These are phyloP conservation scores for Raphidocelis subcapitata DNA, from an alignment of 139 green algal species.

Conservation along the genomic window DNA sequence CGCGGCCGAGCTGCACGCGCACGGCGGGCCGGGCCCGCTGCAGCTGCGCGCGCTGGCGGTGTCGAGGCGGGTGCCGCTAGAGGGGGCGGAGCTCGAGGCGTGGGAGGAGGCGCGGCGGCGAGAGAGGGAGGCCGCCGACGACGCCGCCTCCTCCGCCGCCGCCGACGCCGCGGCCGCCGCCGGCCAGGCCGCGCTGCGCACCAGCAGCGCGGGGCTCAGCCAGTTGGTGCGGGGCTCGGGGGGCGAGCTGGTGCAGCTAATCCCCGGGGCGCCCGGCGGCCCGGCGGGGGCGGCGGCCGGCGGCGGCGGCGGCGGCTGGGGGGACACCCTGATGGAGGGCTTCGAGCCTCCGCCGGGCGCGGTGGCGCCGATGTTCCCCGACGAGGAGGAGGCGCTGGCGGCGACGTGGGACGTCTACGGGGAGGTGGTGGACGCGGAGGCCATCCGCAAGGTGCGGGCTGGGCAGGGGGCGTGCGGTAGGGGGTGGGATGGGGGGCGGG, in stretches of 20 bases:
- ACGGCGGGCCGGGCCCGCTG: constrained; percentile 17
- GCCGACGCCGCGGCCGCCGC: not conserved
- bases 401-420: constrained; percentile 76
- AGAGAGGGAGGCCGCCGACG: constrained; percentile 23
- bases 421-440: constrained; percentile 33
- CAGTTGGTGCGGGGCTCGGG: constrained; percentile 20
- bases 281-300: not conserved
- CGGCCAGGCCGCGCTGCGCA: constrained; percentile 5
- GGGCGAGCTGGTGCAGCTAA: constrained; percentile 30
- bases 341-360: constrained; percentile 66
- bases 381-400: constrained; percentile 61
- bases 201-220: constrained; percentile 26
- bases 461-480: too few species aligned
- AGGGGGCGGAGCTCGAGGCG: constrained; percentile 79
- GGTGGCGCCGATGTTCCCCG: constrained; percentile 77
- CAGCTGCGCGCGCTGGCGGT: constrained; percentile 54
- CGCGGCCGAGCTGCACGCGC: constrained; percentile 21
- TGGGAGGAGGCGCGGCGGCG: constrained; percentile 30
- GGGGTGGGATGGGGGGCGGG: too few species aligned
- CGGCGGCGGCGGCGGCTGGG: not conserved
- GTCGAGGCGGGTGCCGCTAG: constrained; percentile 58
- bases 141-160: not conserved
- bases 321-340: constrained; percentile 74
- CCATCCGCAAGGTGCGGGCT: constrained; percentile 1
- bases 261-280: not conserved